Evolutionary conservation across 495 filamentous ascomycete genomes (phyloP), one percentile per base, ranked within the genome.

Genomic region (Neurospora sp.): DNA sequence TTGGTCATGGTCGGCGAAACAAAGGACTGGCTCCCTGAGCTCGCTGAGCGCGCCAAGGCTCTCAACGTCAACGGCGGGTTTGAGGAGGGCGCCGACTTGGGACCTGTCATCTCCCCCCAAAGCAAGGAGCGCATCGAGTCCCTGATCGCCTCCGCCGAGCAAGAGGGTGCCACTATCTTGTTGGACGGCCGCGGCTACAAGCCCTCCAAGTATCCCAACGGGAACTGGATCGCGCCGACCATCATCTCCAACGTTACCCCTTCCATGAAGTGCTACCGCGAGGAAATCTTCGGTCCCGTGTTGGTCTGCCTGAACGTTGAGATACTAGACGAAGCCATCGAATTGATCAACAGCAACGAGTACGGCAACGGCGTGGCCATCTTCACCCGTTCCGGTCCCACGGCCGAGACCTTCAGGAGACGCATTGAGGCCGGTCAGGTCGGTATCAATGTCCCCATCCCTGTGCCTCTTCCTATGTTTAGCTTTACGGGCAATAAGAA

Each of bases 401-500:
- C 88, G 20, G 89, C 89, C 9, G 85, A 87, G 75, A 84, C 81
- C 16, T 91, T 91, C 81, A 84, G 90, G 66, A 83, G 86, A 41
- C 85, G 87, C 54, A 90, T 94, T 79, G 90, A 94, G 80, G 91
- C 90, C 70, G 92, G 92, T 10, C 92, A 93, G 83, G 90, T 94
- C 14, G 92, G 92, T 39, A 90, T 94, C 82, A 94, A 94, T 76
- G 92, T 94, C 23, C 93, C 93, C 35, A 94, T 95, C 73, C 88
- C 88, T 9, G 94, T 97, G 5, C 95, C 96, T 18, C 85, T 96
- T 46, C 93, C 95, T 78, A 96, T 98, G 92, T 99, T 98, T 84
- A 92, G 89, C 71, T 99, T 99, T 84, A 99, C 96, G 23, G 96
- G 96, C 71, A 99, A 98, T 84, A 99, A 99, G 90, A 94, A 92